Conservation (phyloP, 768 basidiomycete genomes). For the Cystobasidium tubakii region DNA sequence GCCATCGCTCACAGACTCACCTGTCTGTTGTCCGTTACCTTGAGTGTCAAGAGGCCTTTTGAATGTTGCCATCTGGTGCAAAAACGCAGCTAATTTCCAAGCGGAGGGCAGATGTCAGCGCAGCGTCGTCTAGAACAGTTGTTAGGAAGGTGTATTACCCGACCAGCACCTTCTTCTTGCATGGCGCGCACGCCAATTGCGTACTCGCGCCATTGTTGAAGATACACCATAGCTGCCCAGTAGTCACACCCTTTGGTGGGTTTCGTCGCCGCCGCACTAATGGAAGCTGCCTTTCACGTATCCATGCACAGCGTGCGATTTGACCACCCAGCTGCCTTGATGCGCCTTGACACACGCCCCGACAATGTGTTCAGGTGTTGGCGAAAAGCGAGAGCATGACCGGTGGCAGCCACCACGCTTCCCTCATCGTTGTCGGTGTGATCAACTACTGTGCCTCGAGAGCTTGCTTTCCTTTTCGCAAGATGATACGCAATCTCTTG, state of each 20-base stretch:
- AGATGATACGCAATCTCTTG: background rate
- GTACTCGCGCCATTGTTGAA: constrained; percentile 1
- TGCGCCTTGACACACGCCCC: too few relatives aligned
- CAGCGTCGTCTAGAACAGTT: background rate
- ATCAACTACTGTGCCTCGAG: background rate
- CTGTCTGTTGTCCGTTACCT: constrained; percentile 83
- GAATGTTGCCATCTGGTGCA: constrained; percentile 83
- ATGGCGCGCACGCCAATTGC: background rate
- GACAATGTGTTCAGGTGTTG: too few relatives aligned
- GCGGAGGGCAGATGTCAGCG: background rate
- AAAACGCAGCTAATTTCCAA: constrained; percentile 70
- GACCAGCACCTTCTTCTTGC: background rate
- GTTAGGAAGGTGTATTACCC: background rate
- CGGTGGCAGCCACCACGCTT: too few relatives aligned
- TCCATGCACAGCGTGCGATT: background rate
- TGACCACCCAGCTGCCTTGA: too few relatives aligned
- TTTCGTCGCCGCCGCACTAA: background rate
- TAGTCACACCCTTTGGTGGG: too few relatives aligned
- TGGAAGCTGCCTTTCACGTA: background rate
- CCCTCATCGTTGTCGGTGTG: too few relatives aligned
- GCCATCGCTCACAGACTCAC: constrained; percentile 56
- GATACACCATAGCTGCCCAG: background rate
- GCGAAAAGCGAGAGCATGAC: too few relatives aligned
- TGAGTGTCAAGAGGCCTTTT: constrained; percentile 80
- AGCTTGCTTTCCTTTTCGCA: background rate